Conservation (phyloP, 768 basidiomycete species). For the Panaeolus papilionaceus region DNA sequence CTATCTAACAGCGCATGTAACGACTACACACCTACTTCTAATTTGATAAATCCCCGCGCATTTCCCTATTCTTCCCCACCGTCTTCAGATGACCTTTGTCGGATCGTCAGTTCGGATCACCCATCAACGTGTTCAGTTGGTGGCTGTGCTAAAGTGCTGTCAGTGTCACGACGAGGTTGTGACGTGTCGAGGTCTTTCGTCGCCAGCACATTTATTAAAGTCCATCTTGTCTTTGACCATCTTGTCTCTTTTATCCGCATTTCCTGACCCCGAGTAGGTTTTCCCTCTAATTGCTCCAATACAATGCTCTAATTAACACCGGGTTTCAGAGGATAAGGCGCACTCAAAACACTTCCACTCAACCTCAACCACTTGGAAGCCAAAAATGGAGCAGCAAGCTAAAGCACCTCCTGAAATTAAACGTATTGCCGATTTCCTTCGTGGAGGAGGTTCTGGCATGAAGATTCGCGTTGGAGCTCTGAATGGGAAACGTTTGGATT, state of each 20-base stretch:
- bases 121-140: constrained; percentile 11
- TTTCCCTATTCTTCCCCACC: constrained; percentile 4
- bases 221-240: constrained; percentile 15
- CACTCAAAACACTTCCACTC: background rate
- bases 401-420: constrained; percentile 82
- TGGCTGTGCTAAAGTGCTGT: constrained; percentile 8
- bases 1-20: background rate
- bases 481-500: constrained; percentile 94
- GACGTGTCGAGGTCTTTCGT: constrained; percentile 27
- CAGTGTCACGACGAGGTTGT: constrained; percentile 20
- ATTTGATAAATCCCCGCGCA: background rate
- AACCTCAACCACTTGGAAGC: background rate
- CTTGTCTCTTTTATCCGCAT: constrained; percentile 2
- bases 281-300: background rate
- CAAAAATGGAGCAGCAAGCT: constrained; percentile 71
- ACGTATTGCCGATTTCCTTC: constrained; percentile 85
- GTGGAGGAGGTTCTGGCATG: constrained; percentile 85
- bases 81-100: background rate
- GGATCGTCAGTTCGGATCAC: background rate
- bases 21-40: background rate
- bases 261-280: constrained; percentile 5
- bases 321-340: background rate
- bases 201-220: constrained; percentile 29
- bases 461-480: constrained; percentile 90
- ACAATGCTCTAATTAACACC: background rate